phyloP scores from a whole-genome alignment of 2,329 filamentous ascomycete genomes.

The Neofusicoccum cordaticola region DNA sequence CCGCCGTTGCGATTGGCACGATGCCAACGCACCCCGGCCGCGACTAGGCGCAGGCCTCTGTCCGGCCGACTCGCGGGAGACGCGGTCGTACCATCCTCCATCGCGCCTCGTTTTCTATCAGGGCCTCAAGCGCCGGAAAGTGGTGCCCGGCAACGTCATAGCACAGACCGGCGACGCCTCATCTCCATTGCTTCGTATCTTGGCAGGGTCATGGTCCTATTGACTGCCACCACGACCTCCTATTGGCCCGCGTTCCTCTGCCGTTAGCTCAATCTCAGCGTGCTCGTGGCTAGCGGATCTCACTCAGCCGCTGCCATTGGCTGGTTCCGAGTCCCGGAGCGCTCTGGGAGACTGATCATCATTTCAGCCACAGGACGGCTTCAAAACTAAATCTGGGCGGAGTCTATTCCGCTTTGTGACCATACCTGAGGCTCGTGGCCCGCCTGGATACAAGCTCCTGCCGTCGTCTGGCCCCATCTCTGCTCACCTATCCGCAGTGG shows the following conservation, averaged over 20 bases:
- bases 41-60: not conserved
- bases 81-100: not conserved
- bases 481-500: not conserved
- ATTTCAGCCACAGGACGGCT: too few relatives aligned
- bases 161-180: not conserved
- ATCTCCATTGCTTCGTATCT: not conserved
- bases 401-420: too few relatives aligned
- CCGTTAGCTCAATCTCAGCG: not conserved
- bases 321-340: not conserved
- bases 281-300: not conserved
- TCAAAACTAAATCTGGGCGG: too few relatives aligned
- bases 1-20: too few relatives aligned
- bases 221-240: not conserved
- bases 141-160: not conserved
- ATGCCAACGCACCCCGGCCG: too few relatives aligned
- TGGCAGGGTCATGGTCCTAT: not conserved
- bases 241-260: not conserved
- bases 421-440: too few relatives aligned
- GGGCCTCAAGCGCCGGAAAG: not conserved
- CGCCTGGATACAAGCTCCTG: not conserved
- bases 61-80: not conserved
- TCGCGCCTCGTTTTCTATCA: not conserved
- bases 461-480: too few relatives aligned
- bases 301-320: not conserved
- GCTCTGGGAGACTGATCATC: too few relatives aligned